A percentile compares a stretch with the other conserved stretches of the same genome.
Evolutionary conservation across 805 yeast genomes (phyloP).

Genomic region (Diddensiella transvaalensis): DNA sequence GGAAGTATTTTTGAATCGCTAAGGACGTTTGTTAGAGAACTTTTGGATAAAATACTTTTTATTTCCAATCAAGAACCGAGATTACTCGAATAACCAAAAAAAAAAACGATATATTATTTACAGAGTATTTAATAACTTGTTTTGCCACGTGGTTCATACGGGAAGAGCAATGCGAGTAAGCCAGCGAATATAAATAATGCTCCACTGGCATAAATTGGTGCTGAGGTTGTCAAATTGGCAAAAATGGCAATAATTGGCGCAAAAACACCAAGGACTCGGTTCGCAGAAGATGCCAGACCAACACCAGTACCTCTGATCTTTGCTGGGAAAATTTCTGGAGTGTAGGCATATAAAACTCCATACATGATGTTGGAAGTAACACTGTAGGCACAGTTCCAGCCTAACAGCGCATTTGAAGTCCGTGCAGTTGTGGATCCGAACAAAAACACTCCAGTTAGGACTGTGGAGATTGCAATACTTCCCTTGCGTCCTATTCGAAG

Average conservation of each 20-base stretch:
- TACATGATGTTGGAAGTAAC: conserved; percentile 25
- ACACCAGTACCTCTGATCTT: conserved; percentile 38
- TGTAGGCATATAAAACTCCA: conserved; percentile 44
- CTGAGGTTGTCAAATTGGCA: conserved; percentile 43
- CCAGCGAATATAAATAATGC: conserved; percentile 41
- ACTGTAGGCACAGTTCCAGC: conserved; percentile 19
- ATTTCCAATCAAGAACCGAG: background rate
- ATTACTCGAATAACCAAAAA: too few relatives aligned
- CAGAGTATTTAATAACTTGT: conserved; percentile 8
- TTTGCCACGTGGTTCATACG: conserved; percentile 43
- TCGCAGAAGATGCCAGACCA: conserved; percentile 42
- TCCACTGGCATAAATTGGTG: conserved; percentile 43
- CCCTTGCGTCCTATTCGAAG: conserved; percentile 19
- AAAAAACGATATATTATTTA: too few relatives aligned
- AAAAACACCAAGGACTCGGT: conserved; percentile 42
- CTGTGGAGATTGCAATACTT: conserved; percentile 13
- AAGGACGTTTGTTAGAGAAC: background rate
- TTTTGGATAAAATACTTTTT: background rate
- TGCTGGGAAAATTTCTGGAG: conserved; percentile 42
- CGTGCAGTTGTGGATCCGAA: conserved; percentile 18
- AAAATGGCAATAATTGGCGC: conserved; percentile 44
- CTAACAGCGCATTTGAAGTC: conserved; percentile 14
- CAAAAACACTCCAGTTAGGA: conserved; percentile 20
- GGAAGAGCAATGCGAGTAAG: conserved; percentile 41
- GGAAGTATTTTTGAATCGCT: background rate